These are phyloP conservation scores for Mycena rosella DNA, from an alignment of 768 basidiomycete species.

Conservation along the genomic window DNA sequence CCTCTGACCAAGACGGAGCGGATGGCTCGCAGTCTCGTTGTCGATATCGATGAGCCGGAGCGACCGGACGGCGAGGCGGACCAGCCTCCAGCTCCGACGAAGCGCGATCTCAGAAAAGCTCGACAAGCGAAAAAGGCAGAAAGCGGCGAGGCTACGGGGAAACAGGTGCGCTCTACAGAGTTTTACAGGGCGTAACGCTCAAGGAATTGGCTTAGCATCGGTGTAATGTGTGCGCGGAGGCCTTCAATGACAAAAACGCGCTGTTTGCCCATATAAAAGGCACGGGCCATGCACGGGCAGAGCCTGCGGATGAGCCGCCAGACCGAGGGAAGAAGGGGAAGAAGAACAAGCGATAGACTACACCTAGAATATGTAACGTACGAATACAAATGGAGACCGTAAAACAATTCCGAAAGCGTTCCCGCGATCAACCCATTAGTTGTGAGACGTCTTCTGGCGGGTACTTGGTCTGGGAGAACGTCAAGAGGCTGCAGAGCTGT, in stretches of 20 bases:
- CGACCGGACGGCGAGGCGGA: neutral
- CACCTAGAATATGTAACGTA: conserved; percentile 24
- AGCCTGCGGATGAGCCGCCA: conserved; percentile 44
- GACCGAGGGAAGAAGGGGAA: conserved; percentile 53
- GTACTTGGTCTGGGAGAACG: conserved; percentile 96
- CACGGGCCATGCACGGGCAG: conserved; percentile 76
- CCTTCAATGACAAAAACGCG: conserved; percentile 78
- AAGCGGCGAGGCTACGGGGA: conserved; percentile 46
- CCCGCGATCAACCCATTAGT: conserved; percentile 92
- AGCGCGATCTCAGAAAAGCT: conserved; percentile 85
- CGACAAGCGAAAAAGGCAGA: conserved; percentile 80
- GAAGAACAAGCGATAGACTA: conserved; percentile 49
- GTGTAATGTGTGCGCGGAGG: conserved; percentile 78
- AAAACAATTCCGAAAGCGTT: no score
- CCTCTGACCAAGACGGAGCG: conserved; percentile 39
- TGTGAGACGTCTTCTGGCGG: conserved; percentile 94
- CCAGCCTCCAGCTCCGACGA: conserved; percentile 58
- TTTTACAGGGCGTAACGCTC: neutral
- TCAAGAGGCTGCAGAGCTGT: conserved; percentile 74
- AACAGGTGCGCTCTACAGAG: conserved; percentile 33
- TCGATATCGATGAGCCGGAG: conserved; percentile 23
- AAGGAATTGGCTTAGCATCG: conserved; percentile 45
- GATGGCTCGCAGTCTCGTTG: conserved; percentile 33
- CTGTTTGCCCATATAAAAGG: conserved; percentile 80
- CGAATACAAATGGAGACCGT: conserved; percentile 14